These are phyloP conservation scores for Dispira simplex DNA, from an alignment of 192 early-diverging fungal genomes.

Conservation along the genomic window DNA sequence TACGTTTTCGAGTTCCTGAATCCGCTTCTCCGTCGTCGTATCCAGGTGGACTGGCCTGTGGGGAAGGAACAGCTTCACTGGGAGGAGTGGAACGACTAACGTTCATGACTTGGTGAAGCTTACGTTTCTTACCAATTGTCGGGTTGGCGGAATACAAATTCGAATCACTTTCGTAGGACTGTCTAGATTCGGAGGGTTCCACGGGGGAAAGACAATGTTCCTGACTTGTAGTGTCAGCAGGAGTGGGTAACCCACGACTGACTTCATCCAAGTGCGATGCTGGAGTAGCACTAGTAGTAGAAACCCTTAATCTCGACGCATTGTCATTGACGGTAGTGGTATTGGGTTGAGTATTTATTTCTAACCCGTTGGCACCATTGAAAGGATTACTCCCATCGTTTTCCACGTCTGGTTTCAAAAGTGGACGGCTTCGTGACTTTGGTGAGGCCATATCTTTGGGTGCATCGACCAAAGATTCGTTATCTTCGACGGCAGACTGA, in stretches of 20 bases:
- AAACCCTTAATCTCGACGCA: neutral
- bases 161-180: neutral
- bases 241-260: neutral
- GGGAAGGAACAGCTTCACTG: neutral
- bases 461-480: neutral
- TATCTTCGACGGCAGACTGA: neutral
- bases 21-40: neutral
- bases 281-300: neutral
- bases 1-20: neutral
- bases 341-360: neutral
- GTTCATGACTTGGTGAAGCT: neutral
- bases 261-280: neutral
- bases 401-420: no score
- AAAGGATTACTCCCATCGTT: neutral
- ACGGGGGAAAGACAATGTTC: neutral
- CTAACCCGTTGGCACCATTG: no score
- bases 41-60: neutral
- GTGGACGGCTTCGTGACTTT: no score
- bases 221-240: neutral
- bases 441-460: neutral
- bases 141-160: neutral
- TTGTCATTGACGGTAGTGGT: neutral
- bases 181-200: neutral
- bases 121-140: neutral
- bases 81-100: neutral